These are phyloP conservation scores for Byssothecium circinans DNA, from an alignment of 2,329 filamentous ascomycete genomes.

Conservation along the genomic window DNA sequence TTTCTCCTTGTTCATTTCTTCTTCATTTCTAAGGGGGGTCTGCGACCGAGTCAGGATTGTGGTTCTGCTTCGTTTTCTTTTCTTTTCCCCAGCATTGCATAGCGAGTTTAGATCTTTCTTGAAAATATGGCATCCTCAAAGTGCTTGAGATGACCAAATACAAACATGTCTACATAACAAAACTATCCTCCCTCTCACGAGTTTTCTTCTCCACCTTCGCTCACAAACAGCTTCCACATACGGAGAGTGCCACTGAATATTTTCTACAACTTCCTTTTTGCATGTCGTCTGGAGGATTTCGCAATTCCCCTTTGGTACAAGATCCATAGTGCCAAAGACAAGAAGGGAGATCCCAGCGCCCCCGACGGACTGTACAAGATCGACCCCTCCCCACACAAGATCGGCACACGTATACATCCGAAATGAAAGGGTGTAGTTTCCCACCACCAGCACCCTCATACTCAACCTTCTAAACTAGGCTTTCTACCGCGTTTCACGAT, in stretches of 20 bases:
- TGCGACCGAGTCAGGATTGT: conserved; percentile 6
- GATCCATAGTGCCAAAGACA: not conserved
- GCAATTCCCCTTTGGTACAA: not conserved
- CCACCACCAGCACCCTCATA: too few species aligned
- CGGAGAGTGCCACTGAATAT: too few species aligned
- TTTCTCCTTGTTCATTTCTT: too few species aligned
- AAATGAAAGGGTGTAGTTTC: not conserved
- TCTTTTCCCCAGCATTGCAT: not conserved
- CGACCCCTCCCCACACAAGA: not conserved
- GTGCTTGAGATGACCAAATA: conserved; percentile 9
- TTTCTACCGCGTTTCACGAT: not conserved
- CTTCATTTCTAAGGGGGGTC: conserved; percentile 3
- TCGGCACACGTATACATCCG: not conserved
- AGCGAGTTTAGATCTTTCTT: conserved; percentile 1
- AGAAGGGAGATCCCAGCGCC: not conserved
- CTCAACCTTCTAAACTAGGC: too few species aligned
- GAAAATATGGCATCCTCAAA: conserved; percentile 8
- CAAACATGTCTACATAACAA: conserved; percentile 1
- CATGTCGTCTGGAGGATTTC: not conserved
- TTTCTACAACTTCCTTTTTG: not conserved
- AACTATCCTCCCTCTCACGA: not conserved
- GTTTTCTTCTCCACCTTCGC: not conserved
- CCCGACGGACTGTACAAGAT: not conserved
- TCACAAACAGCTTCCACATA: too few species aligned
- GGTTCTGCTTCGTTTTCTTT: conserved; percentile 1